Evolutionary conservation across 768 basidiomycete genomes (phyloP).

Genomic region (Hebeloma cylindrosporum): DNA sequence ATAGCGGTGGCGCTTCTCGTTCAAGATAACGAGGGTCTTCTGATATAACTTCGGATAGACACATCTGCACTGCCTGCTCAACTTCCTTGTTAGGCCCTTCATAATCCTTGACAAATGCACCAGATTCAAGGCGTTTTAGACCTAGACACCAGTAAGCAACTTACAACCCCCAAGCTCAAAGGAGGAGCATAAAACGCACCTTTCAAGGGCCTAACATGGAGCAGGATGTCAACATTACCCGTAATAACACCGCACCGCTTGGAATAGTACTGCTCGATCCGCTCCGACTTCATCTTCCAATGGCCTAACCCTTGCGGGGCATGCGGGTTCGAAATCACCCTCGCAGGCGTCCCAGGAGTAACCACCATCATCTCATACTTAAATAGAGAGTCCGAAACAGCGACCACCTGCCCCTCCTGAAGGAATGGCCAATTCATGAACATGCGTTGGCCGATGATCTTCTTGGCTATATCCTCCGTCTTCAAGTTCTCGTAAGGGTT

Average conservation of each 20-base stretch:
- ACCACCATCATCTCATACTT: conserved; percentile 75
- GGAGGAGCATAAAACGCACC: conserved; percentile 44
- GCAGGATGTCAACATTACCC: conserved; percentile 72
- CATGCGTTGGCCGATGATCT: conserved; percentile 72
- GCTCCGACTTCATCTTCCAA: conserved; percentile 83
- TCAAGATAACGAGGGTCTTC: conserved; percentile 91
- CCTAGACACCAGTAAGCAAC: conserved; percentile 44
- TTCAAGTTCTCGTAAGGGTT: conserved; percentile 70
- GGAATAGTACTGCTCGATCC: conserved; percentile 82
- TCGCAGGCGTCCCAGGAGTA: conserved; percentile 47
- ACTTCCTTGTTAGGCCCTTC: conserved; percentile 79
- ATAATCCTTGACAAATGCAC: conserved; percentile 94
- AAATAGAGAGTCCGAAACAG: conserved; percentile 84
- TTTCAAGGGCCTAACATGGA: conserved; percentile 91
- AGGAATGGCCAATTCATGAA: conserved; percentile 95
- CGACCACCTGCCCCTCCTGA: conserved; percentile 85
- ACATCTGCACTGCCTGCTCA: conserved; percentile 87
- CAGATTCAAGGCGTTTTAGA: conserved; percentile 84
- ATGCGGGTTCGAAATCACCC: conserved; percentile 74
- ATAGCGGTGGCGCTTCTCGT: conserved; percentile 74
- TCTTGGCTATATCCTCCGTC: conserved; percentile 69
- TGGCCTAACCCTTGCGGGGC: conserved; percentile 59
- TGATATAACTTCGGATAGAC: conserved; percentile 72
- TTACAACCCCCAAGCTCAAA: background rate
- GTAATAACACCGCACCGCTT: conserved; percentile 88